Conservation (phyloP, 2,329 filamentous ascomycete genomes). For the Orbilia quercus region DNA sequence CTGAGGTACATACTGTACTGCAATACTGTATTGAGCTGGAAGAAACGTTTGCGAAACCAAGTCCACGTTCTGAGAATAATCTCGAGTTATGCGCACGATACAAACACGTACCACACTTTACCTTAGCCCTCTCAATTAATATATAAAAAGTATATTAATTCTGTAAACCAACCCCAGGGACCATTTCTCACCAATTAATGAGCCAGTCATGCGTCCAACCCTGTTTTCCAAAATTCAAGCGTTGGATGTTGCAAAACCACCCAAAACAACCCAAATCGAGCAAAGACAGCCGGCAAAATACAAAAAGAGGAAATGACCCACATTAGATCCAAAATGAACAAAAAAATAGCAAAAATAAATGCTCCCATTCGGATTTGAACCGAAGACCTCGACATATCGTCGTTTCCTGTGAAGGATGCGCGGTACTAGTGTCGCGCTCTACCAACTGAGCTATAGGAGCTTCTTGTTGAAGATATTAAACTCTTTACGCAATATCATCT, state of each 20-base stretch:
- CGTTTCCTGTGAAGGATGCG: not conserved
- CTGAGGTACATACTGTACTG: no score
- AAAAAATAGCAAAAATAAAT: slow-evolving; percentile 16
- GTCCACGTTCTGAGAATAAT: no score
- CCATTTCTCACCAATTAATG: no score
- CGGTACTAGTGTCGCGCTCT: slow-evolving; percentile 53
- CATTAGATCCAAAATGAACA: not conserved
- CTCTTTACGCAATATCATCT: slow-evolving; percentile 1
- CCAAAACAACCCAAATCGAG: slow-evolving; percentile 5
- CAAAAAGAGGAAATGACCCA: not conserved
- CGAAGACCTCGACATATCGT: slow-evolving; percentile 46
- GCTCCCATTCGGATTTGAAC: slow-evolving; percentile 54
- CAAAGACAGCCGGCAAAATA: not conserved
- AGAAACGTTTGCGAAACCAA: no score
- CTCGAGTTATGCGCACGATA: no score
- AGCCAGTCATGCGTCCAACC: no score
- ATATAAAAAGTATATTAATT: no score
- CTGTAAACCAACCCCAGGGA: no score
- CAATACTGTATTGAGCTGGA: no score
- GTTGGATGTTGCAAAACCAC: slow-evolving; percentile 4
- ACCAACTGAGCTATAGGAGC: slow-evolving; percentile 55
- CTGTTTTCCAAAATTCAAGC: no score
- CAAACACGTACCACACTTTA: no score
- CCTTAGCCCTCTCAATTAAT: no score
- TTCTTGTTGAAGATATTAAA: not conserved